Evolutionary conservation across 202 grass and related monocot genomes (phyloP).

Genomic region (Panicum hallii): DNA sequence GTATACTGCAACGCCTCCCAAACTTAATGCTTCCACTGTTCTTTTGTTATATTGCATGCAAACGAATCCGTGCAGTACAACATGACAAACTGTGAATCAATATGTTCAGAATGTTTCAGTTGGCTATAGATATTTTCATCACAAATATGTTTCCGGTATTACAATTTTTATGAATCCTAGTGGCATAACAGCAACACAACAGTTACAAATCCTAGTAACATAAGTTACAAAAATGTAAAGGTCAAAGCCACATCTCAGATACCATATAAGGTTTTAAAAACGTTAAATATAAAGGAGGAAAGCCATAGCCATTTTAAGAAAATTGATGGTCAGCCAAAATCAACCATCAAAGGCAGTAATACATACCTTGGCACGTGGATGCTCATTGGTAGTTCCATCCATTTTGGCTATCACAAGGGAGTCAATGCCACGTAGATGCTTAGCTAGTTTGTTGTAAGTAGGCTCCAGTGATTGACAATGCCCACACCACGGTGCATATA

Average conservation of each 20-base stretch:
- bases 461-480: slow-evolving; percentile 93
- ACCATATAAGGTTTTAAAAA: neutral
- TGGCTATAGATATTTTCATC: neutral
- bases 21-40: neutral
- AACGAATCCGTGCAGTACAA: neutral
- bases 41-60: neutral
- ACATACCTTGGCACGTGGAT: slow-evolving; percentile 82
- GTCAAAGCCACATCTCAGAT: slow-evolving; percentile 9
- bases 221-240: slow-evolving; percentile 2
- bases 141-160: neutral
- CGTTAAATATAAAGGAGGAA: neutral
- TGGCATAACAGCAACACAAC: neutral
- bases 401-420: slow-evolving; percentile 98
- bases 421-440: slow-evolving; percentile 69
- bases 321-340: slow-evolving; percentile 33
- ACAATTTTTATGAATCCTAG: slow-evolving; percentile 6
- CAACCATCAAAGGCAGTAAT: slow-evolving; percentile 17
- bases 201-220: neutral
- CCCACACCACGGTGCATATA: slow-evolving; percentile 98
- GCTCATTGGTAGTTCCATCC: slow-evolving; percentile 88
- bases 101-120: neutral
- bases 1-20: neutral
- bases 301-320: neutral
- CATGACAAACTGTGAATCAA: neutral
- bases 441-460: slow-evolving; percentile 83